Evolutionary conservation across 805 yeast species (phyloP).

Genomic region (Wickerhamiella lipophila): DNA sequence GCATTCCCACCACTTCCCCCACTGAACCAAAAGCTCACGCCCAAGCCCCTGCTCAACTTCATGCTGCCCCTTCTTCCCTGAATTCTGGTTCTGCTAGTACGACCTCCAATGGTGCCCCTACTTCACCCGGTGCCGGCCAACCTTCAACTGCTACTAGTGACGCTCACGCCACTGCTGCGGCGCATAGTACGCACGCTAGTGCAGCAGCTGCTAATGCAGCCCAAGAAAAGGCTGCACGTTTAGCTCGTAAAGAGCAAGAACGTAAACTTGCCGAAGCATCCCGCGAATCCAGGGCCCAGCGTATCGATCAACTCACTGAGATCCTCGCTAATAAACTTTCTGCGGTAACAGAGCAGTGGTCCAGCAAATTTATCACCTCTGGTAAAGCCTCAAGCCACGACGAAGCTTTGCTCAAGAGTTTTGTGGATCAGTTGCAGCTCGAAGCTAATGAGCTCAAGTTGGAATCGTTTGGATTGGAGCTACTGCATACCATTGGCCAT

Average conservation of each 20-base stretch:
- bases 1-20: not conserved
- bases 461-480: conserved; percentile 90
- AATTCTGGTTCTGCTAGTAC: conserved; percentile 2
- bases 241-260: conserved; percentile 23
- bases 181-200: not conserved
- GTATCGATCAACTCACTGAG: conserved; percentile 54
- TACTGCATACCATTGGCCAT: conserved; percentile 65
- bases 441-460: conserved; percentile 86
- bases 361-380: conserved; percentile 45
- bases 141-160: not conserved
- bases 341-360: conserved; percentile 50
- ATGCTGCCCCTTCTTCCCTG: not conserved
- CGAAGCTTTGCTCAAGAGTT: conserved; percentile 48
- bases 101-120: not conserved
- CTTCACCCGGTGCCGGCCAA: not conserved
- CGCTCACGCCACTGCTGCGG: not conserved
- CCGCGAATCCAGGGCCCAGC: conserved; percentile 19
- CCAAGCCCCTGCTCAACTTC: not conserved
- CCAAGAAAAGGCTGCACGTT: conserved; percentile 26
- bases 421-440: conserved; percentile 49
- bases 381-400: conserved; percentile 47
- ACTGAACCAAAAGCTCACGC: not conserved
- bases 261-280: conserved; percentile 37
- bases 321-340: conserved; percentile 57
- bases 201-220: not conserved